These are phyloP conservation scores for Chytriomyces sp. DNA, from an alignment of 192 early-diverging fungal species.

Conservation along the genomic window DNA sequence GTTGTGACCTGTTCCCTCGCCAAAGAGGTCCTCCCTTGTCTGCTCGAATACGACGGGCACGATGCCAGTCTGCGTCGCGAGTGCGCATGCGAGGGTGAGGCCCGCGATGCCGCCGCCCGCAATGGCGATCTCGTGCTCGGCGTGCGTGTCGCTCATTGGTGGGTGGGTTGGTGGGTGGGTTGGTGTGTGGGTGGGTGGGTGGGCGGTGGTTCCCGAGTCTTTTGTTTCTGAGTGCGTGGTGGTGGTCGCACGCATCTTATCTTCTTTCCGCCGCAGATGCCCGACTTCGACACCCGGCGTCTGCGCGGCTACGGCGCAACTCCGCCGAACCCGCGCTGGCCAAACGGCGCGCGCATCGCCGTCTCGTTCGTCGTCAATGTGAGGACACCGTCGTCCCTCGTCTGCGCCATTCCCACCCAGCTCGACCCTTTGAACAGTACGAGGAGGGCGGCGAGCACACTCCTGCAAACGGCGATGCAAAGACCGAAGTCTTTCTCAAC, in stretches of 20 bases:
- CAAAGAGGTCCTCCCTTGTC: neutral
- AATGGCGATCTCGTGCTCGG: conserved; percentile 36
- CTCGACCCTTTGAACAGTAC: conserved; percentile 6
- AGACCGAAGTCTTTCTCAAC: conserved; percentile 55
- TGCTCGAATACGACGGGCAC: conserved; percentile 44
- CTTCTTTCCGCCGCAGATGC: no score
- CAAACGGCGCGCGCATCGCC: conserved; percentile 50
- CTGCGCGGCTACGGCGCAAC: conserved; percentile 48
- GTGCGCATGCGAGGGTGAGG: conserved; percentile 36
- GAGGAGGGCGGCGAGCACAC: conserved; percentile 61
- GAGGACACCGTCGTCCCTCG: neutral
- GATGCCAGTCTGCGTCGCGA: conserved; percentile 28
- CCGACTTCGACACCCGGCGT: conserved; percentile 32
- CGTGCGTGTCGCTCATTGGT: no score
- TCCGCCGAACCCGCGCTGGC: conserved; percentile 52
- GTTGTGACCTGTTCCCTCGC: neutral
- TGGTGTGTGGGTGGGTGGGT: no score
- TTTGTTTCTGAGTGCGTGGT: no score
- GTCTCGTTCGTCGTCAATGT: conserved; percentile 55
- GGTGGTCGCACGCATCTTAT: no score
- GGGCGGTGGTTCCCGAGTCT: no score
- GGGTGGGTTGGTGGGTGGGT: no score
- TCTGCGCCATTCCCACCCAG: neutral
- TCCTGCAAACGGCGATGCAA: conserved; percentile 42
- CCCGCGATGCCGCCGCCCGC: conserved; percentile 49